Evolutionary conservation across 495 filamentous ascomycete genomes (phyloP).

Genomic region (Neurospora sp.): DNA sequence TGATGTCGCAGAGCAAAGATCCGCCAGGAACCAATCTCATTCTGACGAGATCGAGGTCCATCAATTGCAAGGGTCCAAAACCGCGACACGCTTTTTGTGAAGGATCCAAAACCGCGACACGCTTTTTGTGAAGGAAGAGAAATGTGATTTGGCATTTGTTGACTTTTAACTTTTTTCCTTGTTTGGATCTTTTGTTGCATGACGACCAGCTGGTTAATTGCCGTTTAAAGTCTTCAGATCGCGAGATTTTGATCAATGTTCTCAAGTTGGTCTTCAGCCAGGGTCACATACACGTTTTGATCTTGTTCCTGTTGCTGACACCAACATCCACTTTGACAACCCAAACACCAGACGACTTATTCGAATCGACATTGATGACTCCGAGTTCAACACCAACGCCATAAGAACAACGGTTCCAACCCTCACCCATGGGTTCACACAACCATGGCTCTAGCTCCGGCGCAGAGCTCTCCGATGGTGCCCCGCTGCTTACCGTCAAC

Average conservation of each 20-base stretch:
- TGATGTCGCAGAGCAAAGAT: not conserved
- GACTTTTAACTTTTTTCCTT: not conserved
- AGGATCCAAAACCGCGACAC: not conserved
- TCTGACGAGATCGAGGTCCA: not conserved
- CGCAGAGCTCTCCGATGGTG: constrained; percentile 16
- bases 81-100: not conserved
- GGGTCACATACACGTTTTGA: not conserved
- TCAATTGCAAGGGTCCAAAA: not conserved
- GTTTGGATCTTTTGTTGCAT: not conserved
- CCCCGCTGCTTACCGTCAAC: constrained; percentile 7
- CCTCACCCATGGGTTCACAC: constrained; percentile 13
- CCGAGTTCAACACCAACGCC: not conserved
- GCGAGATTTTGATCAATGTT: not conserved
- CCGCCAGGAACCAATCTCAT: not conserved
- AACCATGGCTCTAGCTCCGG: constrained; percentile 19
- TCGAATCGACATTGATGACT: not conserved
- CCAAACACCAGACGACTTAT: not conserved
- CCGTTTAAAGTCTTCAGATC: not conserved
- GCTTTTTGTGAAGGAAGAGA: not conserved
- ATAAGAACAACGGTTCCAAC: not conserved
- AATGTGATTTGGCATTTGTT: not conserved
- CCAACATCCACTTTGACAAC: not conserved
- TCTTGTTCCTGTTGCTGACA: not conserved
- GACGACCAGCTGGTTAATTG: no score
- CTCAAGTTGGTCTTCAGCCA: not conserved